Evolutionary conservation across 176 grass and related monocot genomes (phyloP).

Genomic region (Raddia distichophylla): DNA sequence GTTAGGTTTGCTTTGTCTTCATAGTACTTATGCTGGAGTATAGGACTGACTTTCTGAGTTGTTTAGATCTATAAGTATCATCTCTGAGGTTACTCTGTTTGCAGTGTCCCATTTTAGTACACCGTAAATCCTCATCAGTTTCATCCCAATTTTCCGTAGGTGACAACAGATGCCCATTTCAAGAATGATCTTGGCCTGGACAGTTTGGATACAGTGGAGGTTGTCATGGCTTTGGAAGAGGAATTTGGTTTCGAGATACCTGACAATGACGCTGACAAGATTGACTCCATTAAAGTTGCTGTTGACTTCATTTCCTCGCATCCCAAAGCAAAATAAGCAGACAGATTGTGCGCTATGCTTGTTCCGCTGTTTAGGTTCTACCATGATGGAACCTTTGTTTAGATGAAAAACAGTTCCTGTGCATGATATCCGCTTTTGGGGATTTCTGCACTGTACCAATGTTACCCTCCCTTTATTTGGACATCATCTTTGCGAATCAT

Average conservation of each 20-base stretch:
- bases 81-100: not conserved
- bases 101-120: not conserved
- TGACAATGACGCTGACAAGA: slow-evolving; percentile 60
- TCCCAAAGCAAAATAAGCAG: slow-evolving; percentile 54
- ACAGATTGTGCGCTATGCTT: not conserved
- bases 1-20: not conserved
- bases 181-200: slow-evolving; percentile 66
- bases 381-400: not conserved
- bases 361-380: not conserved
- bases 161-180: slow-evolving; percentile 57
- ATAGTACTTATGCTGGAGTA: not conserved
- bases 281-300: slow-evolving; percentile 55
- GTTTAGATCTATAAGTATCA: not conserved
- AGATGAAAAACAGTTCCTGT: slow-evolving; percentile 3
- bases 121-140: not conserved
- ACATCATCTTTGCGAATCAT: not conserved
- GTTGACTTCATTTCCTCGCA: slow-evolving; percentile 60
- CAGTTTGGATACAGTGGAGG: slow-evolving; percentile 57
- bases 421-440: not conserved
- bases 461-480: not conserved
- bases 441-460: slow-evolving; percentile 4
- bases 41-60: not conserved
- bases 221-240: slow-evolving; percentile 63
- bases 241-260: slow-evolving; percentile 63
- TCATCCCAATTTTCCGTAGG: slow-evolving; percentile 25